Evolutionary conservation across 163 green algal species (phyloP).

Genomic region (Coccomyxa subellipsoidea): DNA sequence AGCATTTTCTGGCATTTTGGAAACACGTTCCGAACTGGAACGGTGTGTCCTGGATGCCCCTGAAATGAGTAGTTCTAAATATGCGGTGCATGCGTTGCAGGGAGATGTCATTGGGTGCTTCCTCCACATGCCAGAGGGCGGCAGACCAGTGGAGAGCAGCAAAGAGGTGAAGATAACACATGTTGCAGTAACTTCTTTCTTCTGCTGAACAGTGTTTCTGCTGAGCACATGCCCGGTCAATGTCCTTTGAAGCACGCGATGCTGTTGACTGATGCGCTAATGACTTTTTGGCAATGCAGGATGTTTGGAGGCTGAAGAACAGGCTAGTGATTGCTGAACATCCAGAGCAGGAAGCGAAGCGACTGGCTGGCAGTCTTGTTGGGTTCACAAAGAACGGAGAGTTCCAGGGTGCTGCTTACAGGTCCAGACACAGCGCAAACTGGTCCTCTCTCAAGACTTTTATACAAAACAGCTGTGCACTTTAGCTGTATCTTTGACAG

Average conservation of each 20-base stretch:
- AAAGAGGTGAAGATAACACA: slow-evolving; percentile 14
- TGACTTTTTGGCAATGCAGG: slow-evolving; percentile 17
- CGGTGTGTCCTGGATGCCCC: no score
- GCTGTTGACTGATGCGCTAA: background rate
- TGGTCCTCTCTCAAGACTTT: background rate
- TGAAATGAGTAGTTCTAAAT: no score
- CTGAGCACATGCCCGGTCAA: background rate
- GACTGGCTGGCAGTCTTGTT: slow-evolving; percentile 56
- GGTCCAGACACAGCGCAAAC: slow-evolving; percentile 8
- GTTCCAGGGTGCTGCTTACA: slow-evolving; percentile 68
- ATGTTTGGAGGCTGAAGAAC: slow-evolving; percentile 58
- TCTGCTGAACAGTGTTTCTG: background rate
- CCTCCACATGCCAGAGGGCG: slow-evolving; percentile 65
- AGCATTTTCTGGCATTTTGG: no score
- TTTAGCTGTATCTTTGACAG: background rate
- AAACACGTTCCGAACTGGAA: no score
- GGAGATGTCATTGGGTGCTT: slow-evolving; percentile 80
- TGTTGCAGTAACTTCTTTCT: background rate
- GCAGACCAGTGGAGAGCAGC: slow-evolving; percentile 51
- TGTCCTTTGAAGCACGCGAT: background rate
- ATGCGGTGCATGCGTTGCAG: slow-evolving; percentile 29
- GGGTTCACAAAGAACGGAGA: slow-evolving; percentile 68
- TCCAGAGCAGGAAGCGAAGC: slow-evolving; percentile 40
- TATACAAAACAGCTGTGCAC: background rate
- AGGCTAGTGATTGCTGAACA: slow-evolving; percentile 40